These are phyloP conservation scores for Physaria fendleri DNA, from an alignment of 345 rosid genomes.

Conservation along the genomic window DNA sequence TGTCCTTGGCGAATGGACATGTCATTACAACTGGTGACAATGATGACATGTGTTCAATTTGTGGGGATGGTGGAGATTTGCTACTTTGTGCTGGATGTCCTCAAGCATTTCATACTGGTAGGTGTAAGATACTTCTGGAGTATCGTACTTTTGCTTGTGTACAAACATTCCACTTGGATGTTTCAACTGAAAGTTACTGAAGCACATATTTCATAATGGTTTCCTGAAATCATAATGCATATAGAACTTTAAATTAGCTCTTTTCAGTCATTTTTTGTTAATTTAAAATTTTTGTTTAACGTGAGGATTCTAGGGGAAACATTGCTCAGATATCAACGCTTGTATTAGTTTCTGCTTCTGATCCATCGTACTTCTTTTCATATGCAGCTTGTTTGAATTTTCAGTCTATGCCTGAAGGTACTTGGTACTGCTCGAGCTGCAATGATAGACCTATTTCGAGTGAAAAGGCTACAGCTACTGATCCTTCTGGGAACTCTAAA, in stretches of 20 bases:
- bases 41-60: constrained; percentile 83
- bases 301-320: too few species aligned
- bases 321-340: neutral
- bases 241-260: neutral
- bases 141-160: neutral
- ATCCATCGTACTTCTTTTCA: constrained; percentile 19
- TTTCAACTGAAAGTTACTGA: neutral
- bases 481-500: constrained; percentile 37
- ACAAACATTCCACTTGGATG: too few species aligned
- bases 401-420: constrained; percentile 53
- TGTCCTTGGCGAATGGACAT: constrained; percentile 76
- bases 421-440: constrained; percentile 81
- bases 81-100: constrained; percentile 77
- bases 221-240: neutral
- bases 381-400: constrained; percentile 80
- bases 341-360: neutral
- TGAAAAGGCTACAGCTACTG: constrained; percentile 37
- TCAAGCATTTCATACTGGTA: constrained; percentile 86
- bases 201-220: neutral
- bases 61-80: constrained; percentile 83
- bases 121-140: constrained; percentile 1
- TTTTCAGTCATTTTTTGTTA: too few species aligned
- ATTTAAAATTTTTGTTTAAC: too few species aligned
- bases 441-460: constrained; percentile 39
- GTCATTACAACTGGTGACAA: constrained; percentile 53